These are phyloP conservation scores for Fusarium musae DNA, from an alignment of 2,329 filamentous ascomycete species.

Conservation along the genomic window DNA sequence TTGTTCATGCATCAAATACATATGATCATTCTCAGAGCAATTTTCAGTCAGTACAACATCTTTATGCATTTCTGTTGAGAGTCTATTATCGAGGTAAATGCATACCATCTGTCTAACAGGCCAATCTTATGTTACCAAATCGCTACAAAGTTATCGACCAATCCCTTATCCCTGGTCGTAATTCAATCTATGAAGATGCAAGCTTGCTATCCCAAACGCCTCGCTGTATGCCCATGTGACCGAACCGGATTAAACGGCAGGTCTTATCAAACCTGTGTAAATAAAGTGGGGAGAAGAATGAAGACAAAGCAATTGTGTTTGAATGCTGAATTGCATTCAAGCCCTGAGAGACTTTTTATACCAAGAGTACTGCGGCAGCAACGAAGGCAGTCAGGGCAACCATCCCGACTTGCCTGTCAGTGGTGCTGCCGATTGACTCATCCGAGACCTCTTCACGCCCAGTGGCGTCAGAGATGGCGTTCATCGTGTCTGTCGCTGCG, in stretches of 20 bases:
- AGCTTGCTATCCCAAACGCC: slow-evolving; percentile 37
- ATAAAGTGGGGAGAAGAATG: slow-evolving; percentile 10
- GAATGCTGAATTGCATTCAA: neutral
- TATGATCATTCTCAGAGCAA: neutral
- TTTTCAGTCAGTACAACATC: neutral
- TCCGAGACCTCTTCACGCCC: slow-evolving; percentile 48
- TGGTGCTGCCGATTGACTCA: slow-evolving; percentile 28
- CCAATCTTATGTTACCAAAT: slow-evolving; percentile 5
- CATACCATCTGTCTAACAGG: slow-evolving; percentile 1
- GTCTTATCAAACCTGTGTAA: slow-evolving; percentile 15
- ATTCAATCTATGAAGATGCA: slow-evolving; percentile 20
- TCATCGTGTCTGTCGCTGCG: slow-evolving; percentile 74
- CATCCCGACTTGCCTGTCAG: slow-evolving; percentile 44
- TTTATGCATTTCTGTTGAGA: slow-evolving; percentile 23
- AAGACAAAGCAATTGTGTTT: slow-evolving; percentile 19
- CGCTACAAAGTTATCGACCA: neutral
- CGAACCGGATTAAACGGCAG: slow-evolving; percentile 26
- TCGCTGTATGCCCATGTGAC: slow-evolving; percentile 38
- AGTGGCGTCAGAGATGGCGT: slow-evolving; percentile 59
- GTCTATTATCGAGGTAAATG: slow-evolving; percentile 21
- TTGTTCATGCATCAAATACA: neutral
- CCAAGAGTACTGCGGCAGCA: slow-evolving; percentile 54
- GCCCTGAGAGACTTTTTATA: slow-evolving; percentile 28
- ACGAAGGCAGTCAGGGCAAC: slow-evolving; percentile 58
- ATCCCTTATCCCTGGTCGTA: neutral